Percentiles rank a stretch among this genome's conserved stretches.
phyloP scores from a whole-genome alignment of 2,329 filamentous ascomycete genomes.

The Talaromyces albobiverticillius region DNA sequence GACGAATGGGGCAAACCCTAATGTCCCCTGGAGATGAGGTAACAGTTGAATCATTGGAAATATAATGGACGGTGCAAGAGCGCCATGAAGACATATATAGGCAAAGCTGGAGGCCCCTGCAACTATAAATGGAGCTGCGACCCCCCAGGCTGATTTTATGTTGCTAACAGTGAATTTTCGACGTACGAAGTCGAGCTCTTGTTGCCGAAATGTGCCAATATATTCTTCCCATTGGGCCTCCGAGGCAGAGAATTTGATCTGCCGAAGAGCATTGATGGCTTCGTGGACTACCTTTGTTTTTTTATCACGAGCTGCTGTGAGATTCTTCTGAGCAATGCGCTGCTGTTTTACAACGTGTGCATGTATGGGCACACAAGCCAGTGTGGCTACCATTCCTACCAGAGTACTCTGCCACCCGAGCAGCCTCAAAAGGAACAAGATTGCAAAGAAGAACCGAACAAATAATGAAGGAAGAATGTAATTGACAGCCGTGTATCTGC shows the following conservation, averaged over 20 bases:
- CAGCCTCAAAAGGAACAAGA: slow-evolving; percentile 39
- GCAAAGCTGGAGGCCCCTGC: neutral
- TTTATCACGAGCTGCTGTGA: slow-evolving; percentile 73
- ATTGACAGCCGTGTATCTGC: slow-evolving; percentile 6
- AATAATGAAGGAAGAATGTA: neutral
- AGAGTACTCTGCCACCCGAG: slow-evolving; percentile 69
- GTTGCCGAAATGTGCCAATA: slow-evolving; percentile 61
- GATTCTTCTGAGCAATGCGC: slow-evolving; percentile 53
- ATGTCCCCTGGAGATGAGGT: slow-evolving; percentile 1
- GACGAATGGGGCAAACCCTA: neutral
- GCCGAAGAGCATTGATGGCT: slow-evolving; percentile 72
- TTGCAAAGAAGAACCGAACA: neutral
- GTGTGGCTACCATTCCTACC: slow-evolving; percentile 62
- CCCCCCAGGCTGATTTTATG: neutral
- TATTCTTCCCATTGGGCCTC: slow-evolving; percentile 74
- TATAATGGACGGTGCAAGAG: neutral
- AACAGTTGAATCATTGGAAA: slow-evolving; percentile 6
- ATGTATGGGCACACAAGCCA: slow-evolving; percentile 56
- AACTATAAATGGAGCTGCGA: neutral
- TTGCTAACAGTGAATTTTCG: neutral
- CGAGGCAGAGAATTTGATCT: slow-evolving; percentile 79
- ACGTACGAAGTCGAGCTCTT: neutral
- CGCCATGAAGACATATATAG: neutral
- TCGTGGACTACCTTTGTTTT: slow-evolving; percentile 75
- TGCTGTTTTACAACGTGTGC: neutral